Base-by-base conservation (phyloP, 2,329 filamentous ascomycete species). In the Neonectria ditissima region DNA sequence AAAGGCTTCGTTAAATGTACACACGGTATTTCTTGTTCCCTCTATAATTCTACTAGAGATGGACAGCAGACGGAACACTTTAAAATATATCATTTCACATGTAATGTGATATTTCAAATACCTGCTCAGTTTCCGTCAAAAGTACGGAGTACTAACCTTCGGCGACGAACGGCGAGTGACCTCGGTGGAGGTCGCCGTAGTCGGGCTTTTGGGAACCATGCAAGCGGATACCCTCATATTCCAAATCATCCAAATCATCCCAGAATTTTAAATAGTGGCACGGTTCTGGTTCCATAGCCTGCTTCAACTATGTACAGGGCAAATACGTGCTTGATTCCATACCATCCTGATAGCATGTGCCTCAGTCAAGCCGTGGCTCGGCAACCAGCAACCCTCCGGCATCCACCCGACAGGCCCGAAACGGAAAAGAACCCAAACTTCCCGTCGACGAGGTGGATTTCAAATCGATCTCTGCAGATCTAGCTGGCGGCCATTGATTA, bases 401-500 rank as follows among this genome's bases (percentile, higher is more conserved):
- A 32, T 32, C 22, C 41, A 30, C 55, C 20, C 59, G 62, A 41
- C 18, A 43, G 43, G 41, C 45, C 48, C 53, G 18, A 60, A 57
- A 11, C 28, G 58, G 63, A 59, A 59, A 59, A 63, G 53, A 53
- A 34, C 62, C 71, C 69, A 71, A 69, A 58, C 65, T 56, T 28
- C 47, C 45, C 54, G 59, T 68, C 63, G 61, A 44, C 63, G 52
- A 51, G 47, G 66, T 68, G 67, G 70, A 73, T 73, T 73, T 69
- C 62, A 65, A 73, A 73, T 73, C 70, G 64, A 55, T 41, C 55
- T 57, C 61, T 65, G 65, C 69, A 65, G 66, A 65, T 65, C 54
- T 39, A 50, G 34, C 39, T 51, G 24, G 18, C 26, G 20, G 50
- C 16, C 45, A 51, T 66, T 71, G 70, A 67, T 72, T 73, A 72